Conservation (phyloP, 2,329 filamentous ascomycete genomes). For the Penicillium freii region DNA sequence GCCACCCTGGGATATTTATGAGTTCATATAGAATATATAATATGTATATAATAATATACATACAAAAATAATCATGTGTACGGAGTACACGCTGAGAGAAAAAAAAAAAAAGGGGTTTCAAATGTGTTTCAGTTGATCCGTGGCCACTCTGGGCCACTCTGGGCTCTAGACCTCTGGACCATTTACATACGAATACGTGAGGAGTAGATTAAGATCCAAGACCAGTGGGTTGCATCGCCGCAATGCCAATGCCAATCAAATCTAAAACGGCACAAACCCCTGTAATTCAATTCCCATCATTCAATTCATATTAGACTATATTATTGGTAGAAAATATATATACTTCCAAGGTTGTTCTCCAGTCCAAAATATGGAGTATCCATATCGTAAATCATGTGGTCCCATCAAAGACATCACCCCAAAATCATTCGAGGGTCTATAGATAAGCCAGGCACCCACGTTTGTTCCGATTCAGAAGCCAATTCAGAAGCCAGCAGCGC, state of each 20-base stretch:
- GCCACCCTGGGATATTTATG: slow-evolving; percentile 5
- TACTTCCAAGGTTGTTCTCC: background rate
- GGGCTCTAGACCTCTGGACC: background rate
- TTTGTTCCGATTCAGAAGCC: slow-evolving; percentile 27
- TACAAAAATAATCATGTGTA: too few species aligned
- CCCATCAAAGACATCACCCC: background rate
- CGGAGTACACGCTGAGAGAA: too few species aligned
- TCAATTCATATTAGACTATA: background rate
- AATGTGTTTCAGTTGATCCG: slow-evolving; percentile 16
- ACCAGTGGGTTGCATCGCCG: slow-evolving; percentile 15
- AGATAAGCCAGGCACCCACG: slow-evolving; percentile 9
- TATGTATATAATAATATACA: too few species aligned
- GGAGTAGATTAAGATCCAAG: slow-evolving; percentile 1
- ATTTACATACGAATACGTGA: background rate
- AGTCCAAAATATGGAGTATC: background rate
- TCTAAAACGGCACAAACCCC: background rate
- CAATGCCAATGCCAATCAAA: background rate
- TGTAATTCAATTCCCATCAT: background rate
- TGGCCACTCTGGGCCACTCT: background rate
- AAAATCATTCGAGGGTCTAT: slow-evolving; percentile 20
- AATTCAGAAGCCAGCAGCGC: slow-evolving; percentile 32
- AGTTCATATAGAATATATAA: too few species aligned
- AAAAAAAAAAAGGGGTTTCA: slow-evolving; percentile 6
- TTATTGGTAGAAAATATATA: background rate
- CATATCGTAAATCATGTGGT: background rate